phyloP scores from a whole-genome alignment of 805 yeast genomes.

The Nakazawaea ambrosiae region DNA sequence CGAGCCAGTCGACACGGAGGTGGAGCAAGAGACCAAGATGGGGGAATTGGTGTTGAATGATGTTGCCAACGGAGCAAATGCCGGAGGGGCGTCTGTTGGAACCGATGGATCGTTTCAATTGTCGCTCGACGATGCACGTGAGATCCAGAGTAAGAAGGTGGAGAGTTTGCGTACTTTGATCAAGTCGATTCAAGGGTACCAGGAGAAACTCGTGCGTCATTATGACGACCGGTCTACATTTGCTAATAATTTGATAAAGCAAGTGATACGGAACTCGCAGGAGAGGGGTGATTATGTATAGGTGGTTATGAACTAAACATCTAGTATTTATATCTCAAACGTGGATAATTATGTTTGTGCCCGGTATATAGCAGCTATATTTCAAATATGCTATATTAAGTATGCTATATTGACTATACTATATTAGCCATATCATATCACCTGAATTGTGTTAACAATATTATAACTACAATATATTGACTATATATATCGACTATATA shows the following conservation, averaged over 20 bases:
- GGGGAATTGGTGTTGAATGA: constrained; percentile 6
- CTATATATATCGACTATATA: no score
- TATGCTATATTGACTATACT: no score
- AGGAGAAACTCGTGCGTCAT: neutral
- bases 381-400: no score
- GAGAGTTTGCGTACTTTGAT: constrained; percentile 3
- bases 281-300: neutral
- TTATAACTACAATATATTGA: no score
- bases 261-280: neutral
- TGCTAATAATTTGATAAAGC: constrained; percentile 3
- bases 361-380: no score
- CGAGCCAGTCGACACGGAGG: constrained; percentile 1
- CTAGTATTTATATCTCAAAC: no score
- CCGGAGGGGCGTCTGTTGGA: neutral
- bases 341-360: no score
- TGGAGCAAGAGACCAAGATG: constrained; percentile 9
- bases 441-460: no score
- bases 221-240: constrained; percentile 3
- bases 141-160: neutral
- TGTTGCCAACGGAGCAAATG: neutral
- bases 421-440: no score
- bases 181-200: constrained; percentile 4
- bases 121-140: neutral
- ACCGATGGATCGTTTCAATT: no score
- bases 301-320: neutral